A percentile compares a stretch with the other conserved stretches of the same genome.
These are phyloP conservation scores for Phytophthora constricta DNA, from an alignment of 352 stramenopile genomes.

Conservation along the genomic window DNA sequence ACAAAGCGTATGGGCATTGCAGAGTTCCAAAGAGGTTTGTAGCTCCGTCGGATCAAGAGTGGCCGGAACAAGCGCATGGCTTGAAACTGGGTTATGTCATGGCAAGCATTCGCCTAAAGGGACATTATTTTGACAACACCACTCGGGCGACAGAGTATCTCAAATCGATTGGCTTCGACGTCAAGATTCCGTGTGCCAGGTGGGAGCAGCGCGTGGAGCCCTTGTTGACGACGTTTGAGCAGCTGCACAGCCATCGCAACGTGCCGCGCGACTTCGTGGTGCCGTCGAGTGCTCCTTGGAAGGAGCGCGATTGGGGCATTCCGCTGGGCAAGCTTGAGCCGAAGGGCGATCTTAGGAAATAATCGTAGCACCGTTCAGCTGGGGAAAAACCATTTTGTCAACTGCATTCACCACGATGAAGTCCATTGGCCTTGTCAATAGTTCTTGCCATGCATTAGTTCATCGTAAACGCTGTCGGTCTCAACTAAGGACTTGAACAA, in stretches of 20 bases:
- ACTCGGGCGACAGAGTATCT: slow-evolving; percentile 11
- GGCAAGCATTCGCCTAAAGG: neutral
- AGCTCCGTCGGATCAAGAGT: slow-evolving; percentile 3
- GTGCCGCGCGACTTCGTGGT: neutral
- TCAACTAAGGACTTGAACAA: too few relatives aligned
- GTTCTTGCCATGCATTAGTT: too few relatives aligned
- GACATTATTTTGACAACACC: slow-evolving; percentile 13
- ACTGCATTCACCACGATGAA: too few relatives aligned
- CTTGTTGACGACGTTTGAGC: slow-evolving; percentile 16
- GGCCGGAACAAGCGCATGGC: slow-evolving; percentile 6
- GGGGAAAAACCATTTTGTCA: too few relatives aligned
- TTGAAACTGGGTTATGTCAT: slow-evolving; percentile 7
- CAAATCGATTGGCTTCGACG: neutral
- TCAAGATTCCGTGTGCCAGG: slow-evolving; percentile 9
- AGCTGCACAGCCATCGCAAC: neutral
- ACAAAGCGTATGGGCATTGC: neutral
- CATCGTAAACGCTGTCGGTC: too few relatives aligned
- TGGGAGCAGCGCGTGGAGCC: slow-evolving; percentile 18
- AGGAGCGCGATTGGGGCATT: neutral
- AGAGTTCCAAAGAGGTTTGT: slow-evolving; percentile 3
- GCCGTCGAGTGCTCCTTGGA: neutral
- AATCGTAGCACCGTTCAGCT: too few relatives aligned
- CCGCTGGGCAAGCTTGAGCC: neutral
- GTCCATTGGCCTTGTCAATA: too few relatives aligned
- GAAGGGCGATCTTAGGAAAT: too few relatives aligned